A percentile compares a stretch with the other conserved stretches of the same genome.
Conservation (phyloP, 192 early-diverging fungal species). For the Pecoramyces ruminantium region DNA sequence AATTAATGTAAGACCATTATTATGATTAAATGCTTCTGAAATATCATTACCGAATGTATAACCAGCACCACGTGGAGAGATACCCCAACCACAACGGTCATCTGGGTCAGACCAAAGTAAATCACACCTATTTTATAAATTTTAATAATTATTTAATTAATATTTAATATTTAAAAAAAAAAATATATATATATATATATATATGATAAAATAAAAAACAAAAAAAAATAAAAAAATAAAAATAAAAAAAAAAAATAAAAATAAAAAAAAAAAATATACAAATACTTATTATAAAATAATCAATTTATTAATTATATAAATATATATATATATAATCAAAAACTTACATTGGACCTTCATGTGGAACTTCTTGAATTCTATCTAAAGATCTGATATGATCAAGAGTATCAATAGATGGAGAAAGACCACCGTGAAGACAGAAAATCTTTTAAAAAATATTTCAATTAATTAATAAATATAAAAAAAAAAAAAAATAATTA, state of each 20-base stretch:
- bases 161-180: too few species aligned
- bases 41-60: conserved; percentile 84
- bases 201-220: too few species aligned
- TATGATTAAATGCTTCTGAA: conserved; percentile 74
- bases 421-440: conserved; percentile 95
- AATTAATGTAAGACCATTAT: conserved; percentile 89
- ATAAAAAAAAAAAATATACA: too few species aligned
- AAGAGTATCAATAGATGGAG: conserved; percentile 84
- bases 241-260: too few species aligned
- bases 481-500: too few species aligned
- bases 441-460: conserved; percentile 75
- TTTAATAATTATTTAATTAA: too few species aligned
- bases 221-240: too few species aligned
- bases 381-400: conserved; percentile 93
- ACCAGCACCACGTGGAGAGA: conserved; percentile 69
- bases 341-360: conserved; percentile 34
- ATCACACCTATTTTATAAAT: conserved; percentile 60
- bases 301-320: too few species aligned
- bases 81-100: conserved; percentile 74
- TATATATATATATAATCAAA: too few species aligned
- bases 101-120: conserved; percentile 79
- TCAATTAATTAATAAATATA: too few species aligned
- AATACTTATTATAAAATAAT: too few species aligned
- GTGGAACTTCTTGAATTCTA: conserved; percentile 80
- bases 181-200: too few species aligned